A percentile compares a stretch with the other conserved stretches of the same genome.
These are phyloP conservation scores for Phytophthora meadii DNA, from an alignment of 352 stramenopile species.

Conservation along the genomic window DNA sequence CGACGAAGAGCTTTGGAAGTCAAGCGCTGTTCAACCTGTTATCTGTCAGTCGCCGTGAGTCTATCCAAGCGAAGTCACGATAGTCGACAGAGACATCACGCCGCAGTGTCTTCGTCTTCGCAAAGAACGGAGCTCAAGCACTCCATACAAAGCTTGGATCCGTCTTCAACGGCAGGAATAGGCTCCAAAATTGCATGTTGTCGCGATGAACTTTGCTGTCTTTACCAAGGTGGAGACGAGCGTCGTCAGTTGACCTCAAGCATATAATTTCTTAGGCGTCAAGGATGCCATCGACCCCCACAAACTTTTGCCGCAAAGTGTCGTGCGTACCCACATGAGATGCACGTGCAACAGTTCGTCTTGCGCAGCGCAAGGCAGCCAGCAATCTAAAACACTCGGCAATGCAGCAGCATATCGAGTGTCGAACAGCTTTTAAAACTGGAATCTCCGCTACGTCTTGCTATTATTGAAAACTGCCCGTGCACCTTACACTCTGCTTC, in stretches of 20 bases:
- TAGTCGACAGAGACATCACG: constrained; percentile 21
- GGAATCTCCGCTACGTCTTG: background rate
- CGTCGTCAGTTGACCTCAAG: background rate
- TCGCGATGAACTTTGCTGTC: constrained; percentile 9
- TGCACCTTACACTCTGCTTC: too few relatives aligned
- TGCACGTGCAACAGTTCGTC: constrained; percentile 10
- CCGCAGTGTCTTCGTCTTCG: constrained; percentile 5
- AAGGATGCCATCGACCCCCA: constrained; percentile 8
- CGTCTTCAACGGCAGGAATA: background rate
- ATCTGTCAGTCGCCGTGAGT: constrained; percentile 27
- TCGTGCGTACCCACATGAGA: constrained; percentile 26
- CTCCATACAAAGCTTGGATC: constrained; percentile 14
- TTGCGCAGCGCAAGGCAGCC: constrained; percentile 2
- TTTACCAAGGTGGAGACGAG: constrained; percentile 13
- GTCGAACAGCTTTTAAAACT: background rate
- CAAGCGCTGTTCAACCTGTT: constrained; percentile 22
- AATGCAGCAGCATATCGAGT: background rate
- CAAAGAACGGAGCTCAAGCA: constrained; percentile 21
- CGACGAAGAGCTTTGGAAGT: background rate
- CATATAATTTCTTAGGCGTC: constrained; percentile 38
- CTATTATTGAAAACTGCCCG: too few relatives aligned
- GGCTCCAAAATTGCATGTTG: constrained; percentile 4
- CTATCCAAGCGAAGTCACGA: constrained; percentile 37
- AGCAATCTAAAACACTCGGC: background rate
- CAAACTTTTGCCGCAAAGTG: constrained; percentile 28